phyloP scores from a whole-genome alignment of 2,329 filamentous ascomycete species.

The Trichoderma atroviride region DNA sequence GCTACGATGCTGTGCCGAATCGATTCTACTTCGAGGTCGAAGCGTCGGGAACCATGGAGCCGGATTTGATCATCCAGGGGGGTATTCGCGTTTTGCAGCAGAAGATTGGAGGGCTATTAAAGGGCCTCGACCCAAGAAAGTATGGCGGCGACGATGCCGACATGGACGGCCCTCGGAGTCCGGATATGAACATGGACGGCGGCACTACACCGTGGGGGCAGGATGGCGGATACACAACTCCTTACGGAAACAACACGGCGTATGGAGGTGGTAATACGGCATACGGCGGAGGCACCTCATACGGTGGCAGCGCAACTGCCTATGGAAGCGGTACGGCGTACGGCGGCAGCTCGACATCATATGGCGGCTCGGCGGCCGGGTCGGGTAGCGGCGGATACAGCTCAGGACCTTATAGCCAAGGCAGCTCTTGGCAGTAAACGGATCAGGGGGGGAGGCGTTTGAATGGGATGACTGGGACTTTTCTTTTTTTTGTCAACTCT shows the following conservation, averaged over 20 bases:
- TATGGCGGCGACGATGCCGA: slow-evolving; percentile 60
- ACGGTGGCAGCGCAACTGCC: slow-evolving; percentile 64
- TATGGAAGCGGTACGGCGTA: slow-evolving; percentile 45
- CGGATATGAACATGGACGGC: slow-evolving; percentile 63
- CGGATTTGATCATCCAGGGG: slow-evolving; percentile 84
- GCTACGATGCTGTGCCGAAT: slow-evolving; percentile 83
- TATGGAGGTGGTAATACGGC: slow-evolving; percentile 66
- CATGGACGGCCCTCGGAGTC: slow-evolving; percentile 67
- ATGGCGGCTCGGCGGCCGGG: slow-evolving; percentile 19
- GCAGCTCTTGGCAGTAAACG: slow-evolving; percentile 49
- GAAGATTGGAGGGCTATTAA: slow-evolving; percentile 82
- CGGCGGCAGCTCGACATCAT: slow-evolving; percentile 21
- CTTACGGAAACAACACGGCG: slow-evolving; percentile 69
- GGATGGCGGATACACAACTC: slow-evolving; percentile 69
- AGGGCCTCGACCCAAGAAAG: slow-evolving; percentile 51
- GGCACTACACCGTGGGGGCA: slow-evolving; percentile 56
- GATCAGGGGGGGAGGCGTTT: slow-evolving; percentile 10
- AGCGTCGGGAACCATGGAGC: slow-evolving; percentile 82
- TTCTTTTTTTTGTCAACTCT: neutral
- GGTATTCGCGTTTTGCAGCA: slow-evolving; percentile 87
- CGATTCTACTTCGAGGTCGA: slow-evolving; percentile 96
- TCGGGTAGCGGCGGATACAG: slow-evolving; percentile 27
- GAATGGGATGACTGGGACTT: slow-evolving; percentile 25
- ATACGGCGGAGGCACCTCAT: slow-evolving; percentile 61
- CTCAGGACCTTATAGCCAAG: slow-evolving; percentile 51